Conservation (phyloP, 1,139 yeast genomes). For the Pichia sp. region DNA sequence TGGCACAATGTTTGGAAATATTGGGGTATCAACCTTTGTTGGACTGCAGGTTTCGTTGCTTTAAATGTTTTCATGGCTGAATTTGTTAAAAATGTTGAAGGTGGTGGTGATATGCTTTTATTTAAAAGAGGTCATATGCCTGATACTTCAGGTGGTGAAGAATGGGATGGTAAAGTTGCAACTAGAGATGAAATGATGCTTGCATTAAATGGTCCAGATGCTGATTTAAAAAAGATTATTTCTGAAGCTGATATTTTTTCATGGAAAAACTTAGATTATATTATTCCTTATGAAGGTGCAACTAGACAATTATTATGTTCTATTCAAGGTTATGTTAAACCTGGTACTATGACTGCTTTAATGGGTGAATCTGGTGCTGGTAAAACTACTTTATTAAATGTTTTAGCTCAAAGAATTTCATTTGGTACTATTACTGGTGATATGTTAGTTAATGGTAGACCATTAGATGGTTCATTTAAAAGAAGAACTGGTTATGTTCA, state of each 20-base stretch:
- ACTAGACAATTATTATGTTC: slow-evolving; percentile 31
- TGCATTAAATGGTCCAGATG: slow-evolving; percentile 37
- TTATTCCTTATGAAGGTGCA: slow-evolving; percentile 46
- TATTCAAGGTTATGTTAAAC: slow-evolving; percentile 51
- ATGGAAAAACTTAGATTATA: slow-evolving; percentile 49
- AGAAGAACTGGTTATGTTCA: slow-evolving; percentile 55
- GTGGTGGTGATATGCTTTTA: slow-evolving; percentile 54
- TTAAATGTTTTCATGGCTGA: slow-evolving; percentile 46
- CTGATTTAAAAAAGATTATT: slow-evolving; percentile 34
- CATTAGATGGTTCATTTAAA: slow-evolving; percentile 39
- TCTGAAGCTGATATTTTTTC: slow-evolving; percentile 41
- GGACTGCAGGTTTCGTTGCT: slow-evolving; percentile 44
- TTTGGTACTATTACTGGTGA: slow-evolving; percentile 51
- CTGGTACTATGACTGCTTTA: slow-evolving; percentile 54
- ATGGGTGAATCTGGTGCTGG: slow-evolving; percentile 78
- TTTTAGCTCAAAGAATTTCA: slow-evolving; percentile 49
- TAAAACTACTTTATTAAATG: slow-evolving; percentile 57
- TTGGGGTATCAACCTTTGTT: slow-evolving; percentile 54
- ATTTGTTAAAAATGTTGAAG: slow-evolving; percentile 43
- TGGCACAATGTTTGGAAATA: slow-evolving; percentile 58
- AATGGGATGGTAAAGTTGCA: slow-evolving; percentile 39
- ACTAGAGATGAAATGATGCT: slow-evolving; percentile 39
- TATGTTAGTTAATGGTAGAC: slow-evolving; percentile 47
- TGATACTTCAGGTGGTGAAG: slow-evolving; percentile 32
- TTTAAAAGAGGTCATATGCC: slow-evolving; percentile 54